Conservation (phyloP, 2,329 filamentous ascomycete genomes). For the Erysiphe pulchra region DNA sequence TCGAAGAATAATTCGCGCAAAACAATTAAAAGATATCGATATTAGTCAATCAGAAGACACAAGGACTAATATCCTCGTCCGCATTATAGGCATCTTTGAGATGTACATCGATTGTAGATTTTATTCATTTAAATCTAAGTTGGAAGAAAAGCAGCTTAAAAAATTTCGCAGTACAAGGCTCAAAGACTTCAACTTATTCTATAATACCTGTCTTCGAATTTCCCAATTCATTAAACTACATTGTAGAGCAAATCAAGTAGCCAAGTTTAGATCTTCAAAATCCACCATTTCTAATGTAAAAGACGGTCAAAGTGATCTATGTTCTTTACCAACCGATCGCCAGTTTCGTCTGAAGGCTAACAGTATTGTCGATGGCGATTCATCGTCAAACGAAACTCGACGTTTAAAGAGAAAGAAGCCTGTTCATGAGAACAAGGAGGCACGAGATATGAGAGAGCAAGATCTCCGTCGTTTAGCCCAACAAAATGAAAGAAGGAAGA, state of each 20-base stretch:
- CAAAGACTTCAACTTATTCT: constrained; percentile 3
- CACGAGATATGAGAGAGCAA: constrained; percentile 23
- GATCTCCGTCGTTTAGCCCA: constrained; percentile 26
- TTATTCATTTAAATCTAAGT: not conserved
- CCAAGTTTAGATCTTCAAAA: not conserved
- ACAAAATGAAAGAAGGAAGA: constrained; percentile 25
- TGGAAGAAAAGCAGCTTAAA: not conserved
- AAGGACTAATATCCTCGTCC: not conserved
- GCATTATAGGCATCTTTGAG: constrained; percentile 8
- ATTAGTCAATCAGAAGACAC: constrained; percentile 2
- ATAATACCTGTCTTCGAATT: constrained; percentile 3
- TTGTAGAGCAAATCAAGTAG: not conserved
- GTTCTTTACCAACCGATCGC: not conserved
- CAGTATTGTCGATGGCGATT: not conserved
- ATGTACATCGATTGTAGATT: constrained; percentile 12
- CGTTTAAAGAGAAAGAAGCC: constrained; percentile 14
- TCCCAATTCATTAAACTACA: constrained; percentile 1
- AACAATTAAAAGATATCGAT: constrained; percentile 1
- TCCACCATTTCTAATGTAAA: constrained; percentile 1
- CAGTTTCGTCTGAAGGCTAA: not conserved
- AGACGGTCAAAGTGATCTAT: constrained; percentile 1
- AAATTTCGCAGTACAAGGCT: not conserved
- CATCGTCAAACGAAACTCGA: not conserved
- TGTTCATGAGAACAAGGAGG: constrained; percentile 20
- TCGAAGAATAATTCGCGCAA: constrained; percentile 2